Evolutionary conservation across 768 basidiomycete genomes (phyloP).

Genomic region (Boletus reticuloceps): DNA sequence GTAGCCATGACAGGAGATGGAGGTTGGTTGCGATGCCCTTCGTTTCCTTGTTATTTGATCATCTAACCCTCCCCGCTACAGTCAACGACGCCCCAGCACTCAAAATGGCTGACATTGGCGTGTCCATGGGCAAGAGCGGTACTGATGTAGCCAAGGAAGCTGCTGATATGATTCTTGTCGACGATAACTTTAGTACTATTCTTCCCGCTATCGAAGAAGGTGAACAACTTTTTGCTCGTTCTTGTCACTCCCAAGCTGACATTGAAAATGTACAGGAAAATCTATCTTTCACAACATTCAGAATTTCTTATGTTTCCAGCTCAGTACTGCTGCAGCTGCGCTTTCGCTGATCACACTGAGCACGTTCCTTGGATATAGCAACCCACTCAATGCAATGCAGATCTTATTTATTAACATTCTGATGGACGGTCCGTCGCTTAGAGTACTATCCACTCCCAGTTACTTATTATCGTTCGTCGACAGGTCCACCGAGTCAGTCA

Average conservation of each 20-base stretch:
- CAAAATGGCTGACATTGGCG: constrained; percentile 97
- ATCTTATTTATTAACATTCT: constrained; percentile 99
- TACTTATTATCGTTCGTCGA: background rate
- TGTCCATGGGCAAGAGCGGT: constrained; percentile 98
- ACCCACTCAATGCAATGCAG: constrained; percentile 97
- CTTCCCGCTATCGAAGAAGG: constrained; percentile 94
- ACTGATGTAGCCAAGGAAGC: constrained; percentile 99
- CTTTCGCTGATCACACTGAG: constrained; percentile 93
- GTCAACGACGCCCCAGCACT: constrained; percentile 97
- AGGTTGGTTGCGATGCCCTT: constrained; percentile 52
- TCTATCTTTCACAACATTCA: constrained; percentile 99
- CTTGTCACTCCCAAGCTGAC: background rate
- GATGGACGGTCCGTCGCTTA: constrained; percentile 76
- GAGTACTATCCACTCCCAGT: background rate
- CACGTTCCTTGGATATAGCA: constrained; percentile 84
- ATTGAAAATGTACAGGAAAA: constrained; percentile 56
- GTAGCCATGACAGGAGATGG: constrained; percentile 99
- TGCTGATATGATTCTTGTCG: constrained; percentile 94
- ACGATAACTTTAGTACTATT: constrained; percentile 96
- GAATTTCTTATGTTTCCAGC: constrained; percentile 95
- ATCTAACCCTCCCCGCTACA: constrained; percentile 11
- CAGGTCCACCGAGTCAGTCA: constrained; percentile 92
- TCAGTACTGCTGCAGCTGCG: constrained; percentile 96
- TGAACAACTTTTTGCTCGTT: constrained; percentile 24
- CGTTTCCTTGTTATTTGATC: background rate